A percentile compares a stretch with the other conserved stretches of the same genome.
Conservation (phyloP, 2,329 filamentous ascomycete genomes). For the Kalaharituber pfeilii region DNA sequence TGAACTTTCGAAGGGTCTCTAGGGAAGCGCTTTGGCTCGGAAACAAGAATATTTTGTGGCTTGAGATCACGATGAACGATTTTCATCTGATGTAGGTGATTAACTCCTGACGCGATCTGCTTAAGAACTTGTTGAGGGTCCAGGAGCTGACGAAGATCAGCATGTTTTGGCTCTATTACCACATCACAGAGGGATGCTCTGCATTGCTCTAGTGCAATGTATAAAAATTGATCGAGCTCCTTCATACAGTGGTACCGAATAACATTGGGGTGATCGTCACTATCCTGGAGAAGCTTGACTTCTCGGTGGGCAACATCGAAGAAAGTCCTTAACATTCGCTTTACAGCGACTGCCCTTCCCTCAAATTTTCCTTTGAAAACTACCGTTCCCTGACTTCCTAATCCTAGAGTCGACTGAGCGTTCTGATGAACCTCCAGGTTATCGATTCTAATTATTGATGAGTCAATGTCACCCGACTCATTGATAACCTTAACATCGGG, state of each 20-base stretch:
- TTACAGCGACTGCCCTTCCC: slow-evolving; percentile 81
- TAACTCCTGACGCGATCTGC: slow-evolving; percentile 77
- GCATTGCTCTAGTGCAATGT: slow-evolving; percentile 89
- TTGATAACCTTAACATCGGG: background rate
- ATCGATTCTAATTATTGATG: slow-evolving; percentile 41
- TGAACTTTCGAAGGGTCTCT: slow-evolving; percentile 34
- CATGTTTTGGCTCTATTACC: slow-evolving; percentile 56
- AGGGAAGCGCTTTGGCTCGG: slow-evolving; percentile 40
- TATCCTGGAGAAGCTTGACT: slow-evolving; percentile 75
- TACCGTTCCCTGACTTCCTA: slow-evolving; percentile 90
- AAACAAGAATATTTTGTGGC: slow-evolving; percentile 88
- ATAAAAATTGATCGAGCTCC: slow-evolving; percentile 73
- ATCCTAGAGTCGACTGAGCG: slow-evolving; percentile 29
- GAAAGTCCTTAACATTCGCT: slow-evolving; percentile 90
- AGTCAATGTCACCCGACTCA: background rate
- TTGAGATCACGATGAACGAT: slow-evolving; percentile 97
- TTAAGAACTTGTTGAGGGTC: slow-evolving; percentile 67
- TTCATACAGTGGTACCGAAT: slow-evolving; percentile 93
- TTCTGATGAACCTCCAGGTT: slow-evolving; percentile 48
- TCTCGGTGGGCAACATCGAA: slow-evolving; percentile 92
- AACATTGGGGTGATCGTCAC: slow-evolving; percentile 89
- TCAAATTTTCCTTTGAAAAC: slow-evolving; percentile 93
- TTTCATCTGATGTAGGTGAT: slow-evolving; percentile 73
- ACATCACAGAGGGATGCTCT: slow-evolving; percentile 87
- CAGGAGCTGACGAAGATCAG: slow-evolving; percentile 30